Base-by-base conservation (phyloP, 2,329 filamentous ascomycete species). In the Colletotrichum destructivum region DNA sequence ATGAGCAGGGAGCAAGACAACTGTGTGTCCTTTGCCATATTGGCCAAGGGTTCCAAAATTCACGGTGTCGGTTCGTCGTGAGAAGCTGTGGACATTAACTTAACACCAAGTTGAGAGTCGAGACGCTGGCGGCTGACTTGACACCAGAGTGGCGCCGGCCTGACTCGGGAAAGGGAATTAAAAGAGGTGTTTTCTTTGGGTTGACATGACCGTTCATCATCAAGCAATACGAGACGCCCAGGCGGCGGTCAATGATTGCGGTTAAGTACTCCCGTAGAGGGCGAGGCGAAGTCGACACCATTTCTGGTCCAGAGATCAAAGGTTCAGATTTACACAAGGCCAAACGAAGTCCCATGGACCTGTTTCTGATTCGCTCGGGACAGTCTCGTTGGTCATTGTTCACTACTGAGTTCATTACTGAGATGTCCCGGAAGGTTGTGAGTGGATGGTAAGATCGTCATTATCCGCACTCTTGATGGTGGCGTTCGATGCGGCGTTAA, bases 281-380 rank as follows among this genome's bases (percentile, higher is more conserved):
- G 51, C 9, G 8, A 18, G 52, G 52, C 26, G 31, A 35, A 11
- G 18, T 38, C 31, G 31, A 35, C 31, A 56, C 31, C 31, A 11
- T 40, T 56, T 21, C 13, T 18, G 12, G 12, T 56, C 13, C 18
- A 56, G 12, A 15, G 21, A 56, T 21, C 21, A 2, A 12, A 40
- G 13, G 35, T n/a, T 3, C 31, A 7, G 26, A 63, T 71, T 71
- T 47, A 21, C 65, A 69, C 69, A 56, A 55, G 52, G 65, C 31
- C 13, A 54, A n/a, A 56, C 13, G n/a, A 21, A 31, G 38, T 26
- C 12, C 11, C 6, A 4, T 40, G 18, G 31, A 11, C 35, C n/a
- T 40, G 54, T n/a, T n/a, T 16, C 44, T 47, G 44, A 3, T 56
- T 40, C 31, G 5, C 35, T 56, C 31, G 7, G 11, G 49, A 38